Conservation (phyloP, 1,284 basidiomycete species). For the Naganishia albida region DNA sequence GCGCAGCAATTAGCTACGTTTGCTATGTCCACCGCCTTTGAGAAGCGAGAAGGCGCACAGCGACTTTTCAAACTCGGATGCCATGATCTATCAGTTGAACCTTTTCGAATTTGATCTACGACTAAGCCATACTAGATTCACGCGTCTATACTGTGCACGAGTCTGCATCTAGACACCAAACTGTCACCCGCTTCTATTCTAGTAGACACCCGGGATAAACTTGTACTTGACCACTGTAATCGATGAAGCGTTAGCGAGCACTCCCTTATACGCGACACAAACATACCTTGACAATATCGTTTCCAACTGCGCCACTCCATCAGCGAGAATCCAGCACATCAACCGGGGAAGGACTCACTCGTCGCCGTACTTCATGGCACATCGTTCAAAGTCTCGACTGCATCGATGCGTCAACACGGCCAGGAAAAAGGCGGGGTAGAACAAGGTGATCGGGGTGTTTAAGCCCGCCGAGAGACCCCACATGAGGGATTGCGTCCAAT, state of each 20-base stretch:
- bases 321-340: not conserved
- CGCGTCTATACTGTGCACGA: not conserved
- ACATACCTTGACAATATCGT: constrained; percentile 34
- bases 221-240: constrained; percentile 72
- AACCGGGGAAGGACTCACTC: constrained; percentile 55
- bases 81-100: too few relatives aligned
- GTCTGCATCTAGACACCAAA: not conserved
- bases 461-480: constrained; percentile 88
- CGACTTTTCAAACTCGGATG: too few relatives aligned
- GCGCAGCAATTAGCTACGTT: too few relatives aligned
- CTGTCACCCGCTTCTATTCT: too few relatives aligned
- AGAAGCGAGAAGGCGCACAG: too few relatives aligned
- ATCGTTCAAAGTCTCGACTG: constrained; percentile 89
- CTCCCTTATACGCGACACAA: not conserved
- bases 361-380: constrained; percentile 89
- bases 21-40: too few relatives aligned
- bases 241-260: not conserved
- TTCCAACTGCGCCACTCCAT: constrained; percentile 57
- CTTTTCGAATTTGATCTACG: too few relatives aligned
- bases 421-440: constrained; percentile 92
- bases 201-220: constrained; percentile 72
- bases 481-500: constrained; percentile 71
- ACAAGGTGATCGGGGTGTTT: constrained; percentile 86
- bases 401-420: constrained; percentile 83
- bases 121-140: not conserved